These are phyloP conservation scores for Scenedesmus sp. DNA, from an alignment of 163 green algal species.

Conservation along the genomic window DNA sequence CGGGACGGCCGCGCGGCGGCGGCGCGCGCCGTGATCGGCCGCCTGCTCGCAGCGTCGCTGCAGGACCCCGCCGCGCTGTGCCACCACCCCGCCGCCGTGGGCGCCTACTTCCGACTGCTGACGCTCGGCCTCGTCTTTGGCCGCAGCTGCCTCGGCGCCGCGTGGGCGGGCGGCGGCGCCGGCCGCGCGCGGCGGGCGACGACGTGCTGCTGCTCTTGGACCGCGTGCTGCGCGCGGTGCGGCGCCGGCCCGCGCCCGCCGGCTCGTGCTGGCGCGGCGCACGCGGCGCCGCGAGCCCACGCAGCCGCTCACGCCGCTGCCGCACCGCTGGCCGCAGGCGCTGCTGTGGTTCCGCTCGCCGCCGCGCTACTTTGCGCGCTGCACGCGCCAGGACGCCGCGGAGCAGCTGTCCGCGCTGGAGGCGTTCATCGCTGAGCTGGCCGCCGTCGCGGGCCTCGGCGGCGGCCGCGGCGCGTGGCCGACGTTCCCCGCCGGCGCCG, in stretches of 20 bases:
- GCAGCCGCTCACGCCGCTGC: too few species aligned
- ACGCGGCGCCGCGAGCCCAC: too few species aligned
- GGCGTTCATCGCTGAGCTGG: slow-evolving; percentile 53
- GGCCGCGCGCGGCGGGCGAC: not conserved
- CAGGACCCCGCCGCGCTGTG: slow-evolving; percentile 50
- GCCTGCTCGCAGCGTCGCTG: slow-evolving; percentile 59
- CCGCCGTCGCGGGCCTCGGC: not conserved
- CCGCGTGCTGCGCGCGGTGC: slow-evolving; percentile 61
- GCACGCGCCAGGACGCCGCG: slow-evolving; percentile 55
- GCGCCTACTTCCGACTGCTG: slow-evolving; percentile 50
- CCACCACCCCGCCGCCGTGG: slow-evolving; percentile 66
- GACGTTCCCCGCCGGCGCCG: not conserved
- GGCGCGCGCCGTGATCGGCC: slow-evolving; percentile 14
- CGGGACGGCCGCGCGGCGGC: slow-evolving; percentile 39
- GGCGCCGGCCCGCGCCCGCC: too few species aligned
- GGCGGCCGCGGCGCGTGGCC: slow-evolving; percentile 12
- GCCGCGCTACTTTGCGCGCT: slow-evolving; percentile 49
- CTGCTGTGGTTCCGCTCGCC: slow-evolving; percentile 46
- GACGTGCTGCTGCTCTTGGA: slow-evolving; percentile 58
- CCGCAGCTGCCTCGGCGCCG: slow-evolving; percentile 12
- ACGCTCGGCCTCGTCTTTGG: slow-evolving; percentile 52
- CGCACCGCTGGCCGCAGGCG: not conserved
- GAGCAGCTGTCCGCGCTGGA: slow-evolving; percentile 54
- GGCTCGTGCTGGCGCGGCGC: too few species aligned
- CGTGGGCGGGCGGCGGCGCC: not conserved